Evolutionary conservation across 192 early-diverging fungal genomes (phyloP).

Genomic region (Mortierella antarctica): DNA sequence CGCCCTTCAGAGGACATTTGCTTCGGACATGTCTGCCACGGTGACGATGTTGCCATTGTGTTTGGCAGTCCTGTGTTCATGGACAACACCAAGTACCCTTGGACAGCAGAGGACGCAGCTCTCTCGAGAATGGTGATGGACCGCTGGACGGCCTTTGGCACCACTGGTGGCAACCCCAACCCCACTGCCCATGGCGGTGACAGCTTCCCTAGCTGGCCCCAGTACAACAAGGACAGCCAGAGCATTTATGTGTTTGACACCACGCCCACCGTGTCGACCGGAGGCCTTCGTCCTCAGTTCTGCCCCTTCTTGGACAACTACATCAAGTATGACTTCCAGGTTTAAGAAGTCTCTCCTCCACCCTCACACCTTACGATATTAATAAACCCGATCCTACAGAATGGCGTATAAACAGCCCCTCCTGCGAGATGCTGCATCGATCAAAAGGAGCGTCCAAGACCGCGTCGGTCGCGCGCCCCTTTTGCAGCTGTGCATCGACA

Average conservation of each 20-base stretch:
- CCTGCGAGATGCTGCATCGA: too few relatives aligned
- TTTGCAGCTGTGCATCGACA: too few relatives aligned
- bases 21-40: conserved; percentile 45
- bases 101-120: conserved; percentile 45
- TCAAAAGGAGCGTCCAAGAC: too few relatives aligned
- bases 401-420: too few relatives aligned
- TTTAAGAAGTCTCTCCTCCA: conserved; percentile 12
- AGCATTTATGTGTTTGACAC: conserved; percentile 39
- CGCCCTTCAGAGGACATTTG: conserved; percentile 37
- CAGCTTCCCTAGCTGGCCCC: conserved; percentile 33
- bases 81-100: conserved; percentile 44
- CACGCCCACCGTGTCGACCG: conserved; percentile 15
- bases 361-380: not conserved
- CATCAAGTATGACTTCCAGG: conserved; percentile 50
- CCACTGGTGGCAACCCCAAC: conserved; percentile 38
- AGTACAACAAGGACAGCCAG: conserved; percentile 24
- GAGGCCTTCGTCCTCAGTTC: conserved; percentile 37
- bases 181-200: conserved; percentile 23
- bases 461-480: too few relatives aligned
- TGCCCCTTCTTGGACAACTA: conserved; percentile 47
- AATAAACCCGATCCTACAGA: not conserved
- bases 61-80: conserved; percentile 52
- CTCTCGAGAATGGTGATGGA: conserved; percentile 47
- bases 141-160: conserved; percentile 48
- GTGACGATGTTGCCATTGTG: conserved; percentile 51